Evolutionary conservation across 352 stramenopile species (phyloP), one percentile per base, ranked within the genome.

Genomic region (Phytophthora agathidicida): DNA sequence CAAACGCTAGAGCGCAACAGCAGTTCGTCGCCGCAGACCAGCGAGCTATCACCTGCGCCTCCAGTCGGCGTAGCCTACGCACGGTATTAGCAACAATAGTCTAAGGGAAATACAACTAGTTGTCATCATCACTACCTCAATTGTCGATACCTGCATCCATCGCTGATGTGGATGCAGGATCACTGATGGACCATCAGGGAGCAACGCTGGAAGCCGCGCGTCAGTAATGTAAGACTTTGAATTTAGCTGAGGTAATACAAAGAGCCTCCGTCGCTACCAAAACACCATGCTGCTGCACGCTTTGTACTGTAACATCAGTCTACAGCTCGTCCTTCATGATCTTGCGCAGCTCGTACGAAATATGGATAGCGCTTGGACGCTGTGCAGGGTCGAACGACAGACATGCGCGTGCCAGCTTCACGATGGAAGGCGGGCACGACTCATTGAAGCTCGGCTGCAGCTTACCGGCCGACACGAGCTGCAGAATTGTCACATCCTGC

Each of bases 311-410:
- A 8, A 27, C 19, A 14, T 32, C 43, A 48, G 32, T 62, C 66
- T 72, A 87, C 27, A 88, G 61, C 60, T 82, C 75, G 41, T 88
- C 78, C 65, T 83, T 86, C 61, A 90, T 73, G 62, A 92, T 90
- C 59, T 88, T 89, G 38, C 80, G 80, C 51, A 92, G 59, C 60
- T 89, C 75, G 69, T 89, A 93, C 14, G 83, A 87, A 30, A 93
- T 78, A 50, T 91, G 77, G 50, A 93, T 89, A 28, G 83, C 83
- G 44, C 75, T 86, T 37, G 83, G 83, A 47, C 83, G 83, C 10
- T 88, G 60, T 5, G 66, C 72, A 7, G 80, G 77, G 52, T 93
- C 75, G 46, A 89, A 91, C 4, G 65, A 65, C 44, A 93, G 30
- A 66, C 83, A 93, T 20, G 77, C 83, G 7, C 62, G 67, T 32